Evolutionary conservation across 495 filamentous ascomycete species (phyloP), one percentile per base, ranked within the genome.

Genomic region (Xylaria nigripes): DNA sequence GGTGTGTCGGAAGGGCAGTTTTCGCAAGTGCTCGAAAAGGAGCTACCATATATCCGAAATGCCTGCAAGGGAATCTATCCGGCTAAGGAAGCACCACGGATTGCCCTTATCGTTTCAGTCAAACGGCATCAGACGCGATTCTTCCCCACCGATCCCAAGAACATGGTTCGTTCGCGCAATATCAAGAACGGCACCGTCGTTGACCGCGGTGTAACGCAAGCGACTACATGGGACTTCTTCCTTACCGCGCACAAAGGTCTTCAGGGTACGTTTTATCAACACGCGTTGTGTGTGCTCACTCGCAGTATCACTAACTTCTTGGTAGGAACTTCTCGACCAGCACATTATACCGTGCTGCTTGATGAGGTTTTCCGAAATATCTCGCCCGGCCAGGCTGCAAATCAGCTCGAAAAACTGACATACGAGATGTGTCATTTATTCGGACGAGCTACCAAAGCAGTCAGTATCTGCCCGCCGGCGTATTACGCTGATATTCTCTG

Each of bases 101-200:
- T 89, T 13, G 69, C 79, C 0, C 69, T 89, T 25, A 70, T 87
- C 16, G 73, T 89, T n/a, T 85, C 85, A 0, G 87, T 88, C 38
- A 95, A 96, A 67, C 80, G 93, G 19, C 92, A 97, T 59, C 89
- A 95, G 62, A 95, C 88, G 0, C 86, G 92, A 0, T 94, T 96
- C 73, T 95, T 85, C 65, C 74, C 74, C 0, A 72, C 72, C 0
- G 58, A 70, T 18, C 79, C 82, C 1, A 79, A 76, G 0, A 64
- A 74, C 2, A 62, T 65, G 16, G 62, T 75, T 1, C 72, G 61
- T 1, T 80, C 77, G 6, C 74, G 76, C 6, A 96, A 94, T 55
- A 79, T 84, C 3, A 64, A 73, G 36, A 82, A 81, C 40, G 92
- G 92, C 6, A 95, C 90, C 2, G 77, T 96, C 3, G 89, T 96